Evolutionary conservation across 2,329 filamentous ascomycete genomes (phyloP).

Genomic region (Metarhizium album): DNA sequence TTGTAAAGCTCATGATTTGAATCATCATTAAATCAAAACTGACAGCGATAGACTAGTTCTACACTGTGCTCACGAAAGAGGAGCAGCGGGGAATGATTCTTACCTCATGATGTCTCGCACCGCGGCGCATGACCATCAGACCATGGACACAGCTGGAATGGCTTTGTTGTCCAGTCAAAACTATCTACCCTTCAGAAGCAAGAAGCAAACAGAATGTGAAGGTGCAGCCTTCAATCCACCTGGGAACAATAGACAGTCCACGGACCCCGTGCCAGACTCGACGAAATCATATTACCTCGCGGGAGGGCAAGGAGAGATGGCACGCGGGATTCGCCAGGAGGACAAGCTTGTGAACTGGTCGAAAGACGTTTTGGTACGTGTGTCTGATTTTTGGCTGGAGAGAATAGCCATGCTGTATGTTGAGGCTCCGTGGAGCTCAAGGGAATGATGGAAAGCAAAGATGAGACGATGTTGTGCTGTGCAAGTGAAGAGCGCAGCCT

Average conservation of each 20-base stretch:
- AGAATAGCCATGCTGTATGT: too few relatives aligned
- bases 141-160: not conserved
- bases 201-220: not conserved
- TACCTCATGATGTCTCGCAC: not conserved
- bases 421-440: too few relatives aligned
- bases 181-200: not conserved
- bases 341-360: not conserved
- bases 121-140: not conserved
- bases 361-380: too few relatives aligned
- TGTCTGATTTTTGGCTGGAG: too few relatives aligned
- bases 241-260: not conserved
- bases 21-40: constrained; percentile 26
- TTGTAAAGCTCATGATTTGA: constrained; percentile 24
- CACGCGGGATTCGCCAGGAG: not conserved
- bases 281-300: not conserved
- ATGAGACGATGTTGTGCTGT: not conserved
- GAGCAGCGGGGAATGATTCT: not conserved
- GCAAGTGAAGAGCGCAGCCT: not conserved
- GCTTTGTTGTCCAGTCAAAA: not conserved
- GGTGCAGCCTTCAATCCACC: not conserved
- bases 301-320: not conserved
- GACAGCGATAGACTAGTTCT: not conserved
- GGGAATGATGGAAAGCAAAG: too few relatives aligned
- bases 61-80: not conserved
- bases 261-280: not conserved